Conservation (phyloP, 2,329 filamentous ascomycete genomes). For the Bimuria novae-zelandiae region DNA sequence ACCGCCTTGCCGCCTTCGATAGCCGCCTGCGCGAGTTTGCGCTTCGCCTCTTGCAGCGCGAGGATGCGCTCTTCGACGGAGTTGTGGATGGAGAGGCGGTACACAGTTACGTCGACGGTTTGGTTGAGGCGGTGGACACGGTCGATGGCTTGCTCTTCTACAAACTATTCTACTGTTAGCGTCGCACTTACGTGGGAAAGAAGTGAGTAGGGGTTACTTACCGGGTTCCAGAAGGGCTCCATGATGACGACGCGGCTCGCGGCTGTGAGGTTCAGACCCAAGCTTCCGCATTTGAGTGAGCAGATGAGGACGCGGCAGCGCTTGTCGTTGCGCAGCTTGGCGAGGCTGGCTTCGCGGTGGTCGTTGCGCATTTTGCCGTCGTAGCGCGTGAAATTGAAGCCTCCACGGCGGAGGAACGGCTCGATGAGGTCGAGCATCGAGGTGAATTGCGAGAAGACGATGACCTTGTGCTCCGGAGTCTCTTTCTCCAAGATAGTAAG, state of each 20-base stretch:
- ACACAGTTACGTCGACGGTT: conserved; percentile 91
- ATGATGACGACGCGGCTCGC: conserved; percentile 92
- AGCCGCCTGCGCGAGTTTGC: conserved; percentile 85
- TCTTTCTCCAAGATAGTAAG: conserved; percentile 81
- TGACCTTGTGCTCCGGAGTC: conserved; percentile 85
- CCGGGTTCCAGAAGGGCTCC: conserved; percentile 98
- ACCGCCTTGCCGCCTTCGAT: conserved; percentile 82
- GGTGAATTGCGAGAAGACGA: conserved; percentile 98
- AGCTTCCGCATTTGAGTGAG: conserved; percentile 88
- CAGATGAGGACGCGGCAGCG: conserved; percentile 84
- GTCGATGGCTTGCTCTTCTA: conserved; percentile 98
- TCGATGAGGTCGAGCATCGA: conserved; percentile 97
- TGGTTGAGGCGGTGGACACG: conserved; percentile 98
- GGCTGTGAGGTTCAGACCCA: conserved; percentile 92
- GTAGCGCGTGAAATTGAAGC: conserved; percentile 83
- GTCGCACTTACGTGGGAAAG: not conserved
- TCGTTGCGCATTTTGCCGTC: conserved; percentile 96
- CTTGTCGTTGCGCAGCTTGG: conserved; percentile 74
- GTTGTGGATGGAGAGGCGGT: conserved; percentile 84
- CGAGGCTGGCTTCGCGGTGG: conserved; percentile 82
- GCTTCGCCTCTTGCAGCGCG: conserved; percentile 92
- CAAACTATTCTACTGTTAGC: conserved; percentile 63
- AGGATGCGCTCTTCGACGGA: conserved; percentile 94
- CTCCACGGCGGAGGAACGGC: conserved; percentile 78
- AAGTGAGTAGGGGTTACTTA: conserved; percentile 49